Percentiles rank a stretch among this genome's conserved stretches.
These are phyloP conservation scores for Calonectria fujianensis DNA, from an alignment of 2,329 filamentous ascomycete species.

Conservation along the genomic window DNA sequence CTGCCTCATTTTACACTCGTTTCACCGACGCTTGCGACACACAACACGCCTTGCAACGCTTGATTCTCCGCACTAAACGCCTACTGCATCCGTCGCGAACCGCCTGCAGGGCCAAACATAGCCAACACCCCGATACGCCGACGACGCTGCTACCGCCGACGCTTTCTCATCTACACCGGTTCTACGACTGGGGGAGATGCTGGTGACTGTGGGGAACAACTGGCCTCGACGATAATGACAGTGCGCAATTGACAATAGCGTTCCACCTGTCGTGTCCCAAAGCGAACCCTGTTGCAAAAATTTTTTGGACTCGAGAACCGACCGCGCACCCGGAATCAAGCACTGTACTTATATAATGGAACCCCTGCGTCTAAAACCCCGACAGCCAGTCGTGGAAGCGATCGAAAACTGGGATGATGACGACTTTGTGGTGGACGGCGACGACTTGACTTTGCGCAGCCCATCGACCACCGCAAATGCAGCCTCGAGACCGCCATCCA, in stretches of 20 bases:
- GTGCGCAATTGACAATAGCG: conserved; percentile 54
- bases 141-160: conserved; percentile 1
- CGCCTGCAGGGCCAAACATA: conserved; percentile 18
- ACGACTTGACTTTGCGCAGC: conserved; percentile 77
- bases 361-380: conserved; percentile 71
- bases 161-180: conserved; percentile 26
- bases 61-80: conserved; percentile 25
- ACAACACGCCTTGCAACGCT: conserved; percentile 15
- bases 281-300: conserved; percentile 38
- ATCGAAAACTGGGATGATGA: conserved; percentile 89
- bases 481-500: conserved; percentile 61
- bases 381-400: conserved; percentile 73
- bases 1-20: conserved; percentile 27
- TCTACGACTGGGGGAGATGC: conserved; percentile 48
- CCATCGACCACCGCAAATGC: conserved; percentile 66
- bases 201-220: conserved; percentile 51
- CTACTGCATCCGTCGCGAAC: conserved; percentile 20
- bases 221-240: conserved; percentile 55
- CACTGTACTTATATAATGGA: conserved; percentile 67
- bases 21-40: conserved; percentile 31
- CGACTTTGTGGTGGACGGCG: conserved; percentile 81
- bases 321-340: conserved; percentile 38
- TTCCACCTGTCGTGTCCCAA: conserved; percentile 45
- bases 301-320: conserved; percentile 45
- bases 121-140: background rate